These are phyloP conservation scores for Craterostigma plantagineum DNA, from an alignment of 257 asterid genomes.

Conservation along the genomic window DNA sequence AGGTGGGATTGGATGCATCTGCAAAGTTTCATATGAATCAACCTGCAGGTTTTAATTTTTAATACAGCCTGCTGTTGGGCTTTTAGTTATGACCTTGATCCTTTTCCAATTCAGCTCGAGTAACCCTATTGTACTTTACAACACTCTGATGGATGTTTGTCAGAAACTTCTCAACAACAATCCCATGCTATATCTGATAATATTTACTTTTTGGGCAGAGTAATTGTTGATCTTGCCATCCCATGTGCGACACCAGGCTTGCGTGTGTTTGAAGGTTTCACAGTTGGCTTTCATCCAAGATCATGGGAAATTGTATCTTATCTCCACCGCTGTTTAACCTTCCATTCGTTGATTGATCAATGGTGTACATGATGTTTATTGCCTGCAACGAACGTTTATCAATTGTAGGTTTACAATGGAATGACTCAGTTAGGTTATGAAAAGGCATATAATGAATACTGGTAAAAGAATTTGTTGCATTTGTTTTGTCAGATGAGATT, in stretches of 20 bases:
- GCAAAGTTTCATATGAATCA: conserved; percentile 67
- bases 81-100: no score
- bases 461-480: conserved; percentile 24
- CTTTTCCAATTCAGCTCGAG: no score
- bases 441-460: conserved; percentile 51
- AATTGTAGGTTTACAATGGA: conserved; percentile 71
- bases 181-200: conserved; percentile 4
- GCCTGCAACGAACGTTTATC: conserved; percentile 5
- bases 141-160: no score
- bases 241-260: conserved; percentile 68
- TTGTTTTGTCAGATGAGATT: conserved; percentile 1
- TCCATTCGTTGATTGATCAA: conserved; percentile 7
- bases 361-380: conserved; percentile 8
- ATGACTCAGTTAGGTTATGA: conserved; percentile 87
- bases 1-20: conserved; percentile 95
- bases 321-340: conserved; percentile 8
- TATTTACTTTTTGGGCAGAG: conserved; percentile 33
- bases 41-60: conserved; percentile 43
- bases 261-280: conserved; percentile 85
- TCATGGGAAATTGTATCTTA: conserved; percentile 77
- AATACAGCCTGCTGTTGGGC: background rate
- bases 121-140: no score
- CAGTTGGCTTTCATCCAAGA: conserved; percentile 91
- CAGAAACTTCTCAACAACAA: no score
- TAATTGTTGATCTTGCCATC: conserved; percentile 71